A percentile compares a stretch with the other conserved stretches of the same genome.
Evolutionary conservation across 257 asterid genomes (phyloP).

Genomic region (Handroanthus guayacan): DNA sequence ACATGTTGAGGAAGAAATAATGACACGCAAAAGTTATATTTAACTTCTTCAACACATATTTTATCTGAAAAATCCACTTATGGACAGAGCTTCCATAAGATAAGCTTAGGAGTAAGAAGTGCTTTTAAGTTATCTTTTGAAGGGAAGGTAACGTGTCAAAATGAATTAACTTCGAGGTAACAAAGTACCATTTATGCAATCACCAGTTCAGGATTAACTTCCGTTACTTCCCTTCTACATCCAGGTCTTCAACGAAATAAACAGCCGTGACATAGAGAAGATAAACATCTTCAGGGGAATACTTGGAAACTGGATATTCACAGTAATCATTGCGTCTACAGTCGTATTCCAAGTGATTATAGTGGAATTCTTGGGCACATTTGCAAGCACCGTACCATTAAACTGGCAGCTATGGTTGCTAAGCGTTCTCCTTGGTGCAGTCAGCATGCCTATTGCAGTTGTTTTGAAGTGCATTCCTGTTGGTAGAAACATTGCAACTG

Average conservation of each 20-base stretch:
- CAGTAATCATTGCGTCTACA: slow-evolving; percentile 66
- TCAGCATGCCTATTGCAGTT: slow-evolving; percentile 73
- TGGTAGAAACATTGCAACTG: slow-evolving; percentile 26
- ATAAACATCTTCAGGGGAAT: slow-evolving; percentile 79
- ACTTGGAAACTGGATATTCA: slow-evolving; percentile 73
- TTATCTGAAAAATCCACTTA: too few relatives aligned
- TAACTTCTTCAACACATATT: too few relatives aligned
- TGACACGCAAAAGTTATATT: too few relatives aligned
- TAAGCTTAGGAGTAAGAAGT: too few relatives aligned
- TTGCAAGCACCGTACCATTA: slow-evolving; percentile 90
- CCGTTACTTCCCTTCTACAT: not conserved
- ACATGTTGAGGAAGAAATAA: too few relatives aligned
- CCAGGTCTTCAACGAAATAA: slow-evolving; percentile 97
- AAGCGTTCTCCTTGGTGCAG: slow-evolving; percentile 68
- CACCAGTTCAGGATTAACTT: not conserved
- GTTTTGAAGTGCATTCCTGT: slow-evolving; percentile 87
- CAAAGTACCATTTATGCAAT: too few relatives aligned
- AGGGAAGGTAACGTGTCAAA: too few relatives aligned
- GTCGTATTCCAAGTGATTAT: slow-evolving; percentile 84
- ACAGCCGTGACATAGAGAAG: slow-evolving; percentile 96
- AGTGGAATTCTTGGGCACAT: slow-evolving; percentile 88
- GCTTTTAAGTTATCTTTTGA: too few relatives aligned
- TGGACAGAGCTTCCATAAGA: too few relatives aligned
- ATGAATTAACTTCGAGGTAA: not conserved
- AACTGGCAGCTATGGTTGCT: slow-evolving; percentile 82